phyloP scores from a whole-genome alignment of 2,329 filamentous ascomycete species.

The Aureobasidium subglaciale region DNA sequence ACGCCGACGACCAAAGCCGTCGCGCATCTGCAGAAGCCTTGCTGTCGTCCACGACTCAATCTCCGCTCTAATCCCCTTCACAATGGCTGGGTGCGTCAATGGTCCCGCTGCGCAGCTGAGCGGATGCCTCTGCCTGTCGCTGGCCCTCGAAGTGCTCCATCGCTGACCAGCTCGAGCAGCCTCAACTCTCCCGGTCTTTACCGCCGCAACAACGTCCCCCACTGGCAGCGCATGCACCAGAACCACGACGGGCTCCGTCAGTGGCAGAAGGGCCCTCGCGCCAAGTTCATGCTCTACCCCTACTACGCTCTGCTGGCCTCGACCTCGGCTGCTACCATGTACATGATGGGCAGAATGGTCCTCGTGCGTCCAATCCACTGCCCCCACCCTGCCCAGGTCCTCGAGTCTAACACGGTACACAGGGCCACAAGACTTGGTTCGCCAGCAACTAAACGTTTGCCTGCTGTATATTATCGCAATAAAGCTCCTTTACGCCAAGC shows the following conservation, averaged over 20 bases:
- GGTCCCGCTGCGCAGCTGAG: neutral
- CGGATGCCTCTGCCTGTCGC: neutral
- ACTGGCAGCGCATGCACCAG: constrained; percentile 71
- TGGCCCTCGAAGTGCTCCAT: neutral
- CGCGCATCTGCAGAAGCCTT: neutral
- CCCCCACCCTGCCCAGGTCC: neutral
- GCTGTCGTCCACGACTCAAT: neutral
- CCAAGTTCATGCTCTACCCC: constrained; percentile 58
- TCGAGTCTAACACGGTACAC: neutral
- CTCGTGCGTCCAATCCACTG: constrained; percentile 32
- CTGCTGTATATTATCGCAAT: constrained; percentile 10
- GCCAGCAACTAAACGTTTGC: constrained; percentile 14
- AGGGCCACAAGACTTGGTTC: constrained; percentile 72
- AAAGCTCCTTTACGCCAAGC: constrained; percentile 7
- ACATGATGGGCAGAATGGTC: constrained; percentile 67
- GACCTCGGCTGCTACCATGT: constrained; percentile 47
- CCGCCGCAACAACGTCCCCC: constrained; percentile 68
- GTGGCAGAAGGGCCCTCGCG: constrained; percentile 67
- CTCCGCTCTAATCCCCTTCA: constrained; percentile 30
- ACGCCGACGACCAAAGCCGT: neutral
- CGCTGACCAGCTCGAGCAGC: constrained; percentile 9
- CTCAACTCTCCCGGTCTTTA: constrained; percentile 43
- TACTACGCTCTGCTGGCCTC: constrained; percentile 51
- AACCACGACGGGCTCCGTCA: constrained; percentile 63
- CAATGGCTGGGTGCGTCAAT: constrained; percentile 36